Percentiles rank a stretch among this genome's conserved stretches.
Evolutionary conservation across 352 stramenopile species (phyloP).

Genomic region (Phytopythium vexans): DNA sequence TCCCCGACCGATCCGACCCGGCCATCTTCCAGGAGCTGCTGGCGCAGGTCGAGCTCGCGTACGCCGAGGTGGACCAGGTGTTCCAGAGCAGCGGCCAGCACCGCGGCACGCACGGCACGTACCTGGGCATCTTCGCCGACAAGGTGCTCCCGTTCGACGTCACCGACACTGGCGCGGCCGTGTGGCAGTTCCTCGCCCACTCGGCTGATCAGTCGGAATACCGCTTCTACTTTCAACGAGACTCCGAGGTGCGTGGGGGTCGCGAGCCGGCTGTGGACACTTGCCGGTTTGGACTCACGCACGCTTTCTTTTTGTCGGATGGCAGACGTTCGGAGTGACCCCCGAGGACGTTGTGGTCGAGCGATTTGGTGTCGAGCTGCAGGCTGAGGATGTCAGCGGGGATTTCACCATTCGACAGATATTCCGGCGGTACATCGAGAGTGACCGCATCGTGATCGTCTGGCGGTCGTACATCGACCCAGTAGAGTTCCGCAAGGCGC

Average conservation of each 20-base stretch:
- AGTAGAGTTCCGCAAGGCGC: slow-evolving; percentile 44
- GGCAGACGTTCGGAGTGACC: slow-evolving; percentile 3
- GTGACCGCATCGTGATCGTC: slow-evolving; percentile 57
- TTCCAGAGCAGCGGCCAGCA: slow-evolving; percentile 17
- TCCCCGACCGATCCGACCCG: slow-evolving; percentile 19
- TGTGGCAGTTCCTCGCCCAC: slow-evolving; percentile 37
- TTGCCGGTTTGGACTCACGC: slow-evolving; percentile 1
- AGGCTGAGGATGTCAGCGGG: slow-evolving; percentile 37
- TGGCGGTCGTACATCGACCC: slow-evolving; percentile 62
- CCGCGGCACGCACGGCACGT: slow-evolving; percentile 9
- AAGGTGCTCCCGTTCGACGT: slow-evolving; percentile 45
- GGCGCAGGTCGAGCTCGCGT: slow-evolving; percentile 28
- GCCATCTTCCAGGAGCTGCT: slow-evolving; percentile 33
- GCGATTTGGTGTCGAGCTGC: slow-evolving; percentile 54
- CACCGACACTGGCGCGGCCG: slow-evolving; percentile 24
- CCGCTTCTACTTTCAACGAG: slow-evolving; percentile 24
- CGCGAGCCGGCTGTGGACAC: neutral
- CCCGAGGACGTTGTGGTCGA: slow-evolving; percentile 56
- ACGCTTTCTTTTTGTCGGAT: neutral
- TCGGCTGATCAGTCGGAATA: slow-evolving; percentile 33
- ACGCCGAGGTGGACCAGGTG: slow-evolving; percentile 29
- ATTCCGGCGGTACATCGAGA: slow-evolving; percentile 54
- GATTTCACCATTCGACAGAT: slow-evolving; percentile 63
- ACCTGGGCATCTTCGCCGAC: slow-evolving; percentile 34
- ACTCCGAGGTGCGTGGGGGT: slow-evolving; percentile 3